Evolutionary conservation across 768 basidiomycete species (phyloP).

Genomic region (Kwoniella heveanensis): DNA sequence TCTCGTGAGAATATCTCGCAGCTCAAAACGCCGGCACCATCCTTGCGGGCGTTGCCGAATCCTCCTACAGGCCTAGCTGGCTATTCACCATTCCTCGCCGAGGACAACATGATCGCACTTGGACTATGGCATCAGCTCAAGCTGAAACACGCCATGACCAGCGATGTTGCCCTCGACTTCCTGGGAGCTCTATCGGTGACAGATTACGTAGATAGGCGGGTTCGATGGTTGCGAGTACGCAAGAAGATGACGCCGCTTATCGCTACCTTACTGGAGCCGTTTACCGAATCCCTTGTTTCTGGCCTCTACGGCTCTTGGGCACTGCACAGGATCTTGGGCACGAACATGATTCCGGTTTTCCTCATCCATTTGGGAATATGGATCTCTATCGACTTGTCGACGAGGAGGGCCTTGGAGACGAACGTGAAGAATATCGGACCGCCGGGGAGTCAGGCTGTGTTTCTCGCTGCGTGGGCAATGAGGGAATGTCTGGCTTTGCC

Average conservation of each 20-base stretch:
- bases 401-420: constrained; percentile 75
- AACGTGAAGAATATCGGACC: constrained; percentile 61
- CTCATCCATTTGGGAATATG: constrained; percentile 63
- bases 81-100: constrained; percentile 87
- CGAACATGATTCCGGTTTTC: constrained; percentile 59
- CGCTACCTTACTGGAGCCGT: constrained; percentile 86
- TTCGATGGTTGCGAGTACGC: constrained; percentile 95
- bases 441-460: constrained; percentile 60
- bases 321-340: constrained; percentile 57
- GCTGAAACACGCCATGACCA: constrained; percentile 82
- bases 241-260: constrained; percentile 81
- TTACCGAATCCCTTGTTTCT: constrained; percentile 81
- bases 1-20: constrained; percentile 79
- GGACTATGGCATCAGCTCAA: constrained; percentile 92
- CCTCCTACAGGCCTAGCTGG: constrained; percentile 67
- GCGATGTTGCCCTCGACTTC: constrained; percentile 84
- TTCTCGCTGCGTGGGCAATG: constrained; percentile 74
- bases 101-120: constrained; percentile 95
- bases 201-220: constrained; percentile 84
- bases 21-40: constrained; percentile 53
- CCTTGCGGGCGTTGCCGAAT: constrained; percentile 41
- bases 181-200: constrained; percentile 82
- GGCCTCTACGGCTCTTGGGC: constrained; percentile 68
- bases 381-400: constrained; percentile 78
- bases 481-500: constrained; percentile 85